A percentile compares a stretch with the other conserved stretches of the same genome.
phyloP scores from a whole-genome alignment of 176 grass and related monocot genomes.

The Zea luxurians region DNA sequence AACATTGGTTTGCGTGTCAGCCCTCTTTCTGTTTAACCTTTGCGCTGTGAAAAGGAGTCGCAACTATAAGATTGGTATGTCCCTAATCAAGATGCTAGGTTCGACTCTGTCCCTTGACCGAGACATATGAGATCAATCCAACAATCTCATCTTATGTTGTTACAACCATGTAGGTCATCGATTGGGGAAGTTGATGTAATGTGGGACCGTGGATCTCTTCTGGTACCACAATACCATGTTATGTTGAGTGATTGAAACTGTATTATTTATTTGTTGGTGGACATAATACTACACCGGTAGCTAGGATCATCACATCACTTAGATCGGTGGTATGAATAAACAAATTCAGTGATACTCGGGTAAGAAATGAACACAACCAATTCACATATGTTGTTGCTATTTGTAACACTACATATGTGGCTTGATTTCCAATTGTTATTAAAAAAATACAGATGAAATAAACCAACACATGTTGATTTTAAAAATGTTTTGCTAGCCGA shows the following conservation, averaged over 20 bases:
- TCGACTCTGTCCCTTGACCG: no score
- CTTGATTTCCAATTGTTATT: neutral
- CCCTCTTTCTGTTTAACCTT: no score
- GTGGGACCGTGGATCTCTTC: neutral
- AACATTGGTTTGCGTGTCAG: no score
- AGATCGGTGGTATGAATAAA: neutral
- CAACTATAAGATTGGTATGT: no score
- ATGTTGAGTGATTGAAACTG: neutral
- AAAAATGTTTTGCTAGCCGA: neutral
- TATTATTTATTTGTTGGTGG: neutral
- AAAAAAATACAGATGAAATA: neutral
- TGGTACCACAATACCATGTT: neutral
- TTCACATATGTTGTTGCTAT: neutral
- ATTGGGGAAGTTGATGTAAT: neutral
- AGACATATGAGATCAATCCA: no score
- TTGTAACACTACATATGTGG: neutral
- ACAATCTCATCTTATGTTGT: neutral
- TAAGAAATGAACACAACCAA: neutral
- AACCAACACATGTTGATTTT: neutral
- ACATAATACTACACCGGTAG: neutral
- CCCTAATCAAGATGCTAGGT: no score
- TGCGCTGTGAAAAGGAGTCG: no score
- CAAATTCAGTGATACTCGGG: neutral
- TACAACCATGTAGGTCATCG: neutral
- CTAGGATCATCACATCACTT: neutral